Evolutionary conservation across 768 basidiomycete genomes (phyloP).

Genomic region (Lanmaoa rubissima): DNA sequence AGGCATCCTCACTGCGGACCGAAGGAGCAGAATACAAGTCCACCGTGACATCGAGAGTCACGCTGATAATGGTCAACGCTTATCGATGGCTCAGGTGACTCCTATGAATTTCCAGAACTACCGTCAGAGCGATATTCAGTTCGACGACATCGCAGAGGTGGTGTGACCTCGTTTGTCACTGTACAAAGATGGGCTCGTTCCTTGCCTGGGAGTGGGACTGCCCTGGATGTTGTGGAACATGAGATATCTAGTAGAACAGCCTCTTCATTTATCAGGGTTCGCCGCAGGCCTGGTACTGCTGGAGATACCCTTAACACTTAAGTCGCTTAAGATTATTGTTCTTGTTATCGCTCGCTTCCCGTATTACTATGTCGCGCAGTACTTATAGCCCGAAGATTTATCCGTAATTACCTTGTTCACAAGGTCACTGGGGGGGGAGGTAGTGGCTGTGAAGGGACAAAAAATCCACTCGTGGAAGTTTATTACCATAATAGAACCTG

Average conservation of each 20-base stretch:
- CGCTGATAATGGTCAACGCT: neutral
- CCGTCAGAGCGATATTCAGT: slow-evolving; percentile 11
- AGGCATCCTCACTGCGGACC: neutral
- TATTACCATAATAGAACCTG: no score
- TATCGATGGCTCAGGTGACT: neutral
- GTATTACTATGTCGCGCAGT: neutral
- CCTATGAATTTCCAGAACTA: neutral
- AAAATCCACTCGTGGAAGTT: no score
- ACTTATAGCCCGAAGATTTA: no score
- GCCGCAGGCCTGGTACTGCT: neutral
- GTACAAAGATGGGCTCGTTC: neutral
- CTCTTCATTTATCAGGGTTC: neutral
- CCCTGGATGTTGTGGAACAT: neutral
- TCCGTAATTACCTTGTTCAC: no score
- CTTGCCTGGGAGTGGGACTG: neutral
- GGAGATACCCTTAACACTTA: neutral
- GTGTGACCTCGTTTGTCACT: neutral
- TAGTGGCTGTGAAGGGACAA: no score
- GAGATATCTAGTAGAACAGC: no score
- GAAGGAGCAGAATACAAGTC: neutral
- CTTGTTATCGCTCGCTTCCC: neutral
- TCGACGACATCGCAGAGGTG: neutral
- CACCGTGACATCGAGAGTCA: neutral
- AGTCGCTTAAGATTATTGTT: neutral
- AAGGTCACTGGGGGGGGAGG: no score